Percentiles rank a stretch among this genome's conserved stretches.
Evolutionary conservation across 2,329 filamentous ascomycete genomes (phyloP).

Genomic region (Epicoccum sorghinum): DNA sequence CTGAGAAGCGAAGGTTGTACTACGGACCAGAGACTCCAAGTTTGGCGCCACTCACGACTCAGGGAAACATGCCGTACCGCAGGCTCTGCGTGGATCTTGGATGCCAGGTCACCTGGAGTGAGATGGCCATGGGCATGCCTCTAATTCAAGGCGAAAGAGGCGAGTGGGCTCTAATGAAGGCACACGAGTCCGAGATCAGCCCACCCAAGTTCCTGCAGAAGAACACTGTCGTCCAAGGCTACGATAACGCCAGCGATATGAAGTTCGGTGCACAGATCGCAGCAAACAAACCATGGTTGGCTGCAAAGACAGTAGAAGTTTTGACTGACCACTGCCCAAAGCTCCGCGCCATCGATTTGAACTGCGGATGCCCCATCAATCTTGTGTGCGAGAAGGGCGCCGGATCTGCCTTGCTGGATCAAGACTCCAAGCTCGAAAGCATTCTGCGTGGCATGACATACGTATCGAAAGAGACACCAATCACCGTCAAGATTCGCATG

Average conservation of each 20-base stretch:
- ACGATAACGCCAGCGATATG: slow-evolving; percentile 81
- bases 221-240: slow-evolving; percentile 69
- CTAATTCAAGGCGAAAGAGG: slow-evolving; percentile 86
- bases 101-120: slow-evolving; percentile 92
- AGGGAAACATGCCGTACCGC: slow-evolving; percentile 94
- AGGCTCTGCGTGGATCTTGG: slow-evolving; percentile 88
- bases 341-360: slow-evolving; percentile 89
- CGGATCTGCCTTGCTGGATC: slow-evolving; percentile 90
- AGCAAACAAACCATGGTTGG: slow-evolving; percentile 89
- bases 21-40: slow-evolving; percentile 93
- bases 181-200: slow-evolving; percentile 79
- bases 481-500: slow-evolving; percentile 93
- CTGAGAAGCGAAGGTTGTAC: slow-evolving; percentile 92
- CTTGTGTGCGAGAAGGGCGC: slow-evolving; percentile 87
- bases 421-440: slow-evolving; percentile 85
- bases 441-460: slow-evolving; percentile 96
- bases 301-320: slow-evolving; percentile 84
- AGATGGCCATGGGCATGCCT: slow-evolving; percentile 95
- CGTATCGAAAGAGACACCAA: slow-evolving; percentile 86
- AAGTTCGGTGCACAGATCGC: slow-evolving; percentile 94
- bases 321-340: slow-evolving; percentile 78
- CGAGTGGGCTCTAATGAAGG: slow-evolving; percentile 95
- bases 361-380: slow-evolving; percentile 97
- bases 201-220: slow-evolving; percentile 71
- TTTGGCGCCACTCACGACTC: slow-evolving; percentile 92